A percentile compares a stretch with the other conserved stretches of the same genome.
phyloP scores from a whole-genome alignment of 805 yeast genomes.

The Candida ipomoeae region DNA sequence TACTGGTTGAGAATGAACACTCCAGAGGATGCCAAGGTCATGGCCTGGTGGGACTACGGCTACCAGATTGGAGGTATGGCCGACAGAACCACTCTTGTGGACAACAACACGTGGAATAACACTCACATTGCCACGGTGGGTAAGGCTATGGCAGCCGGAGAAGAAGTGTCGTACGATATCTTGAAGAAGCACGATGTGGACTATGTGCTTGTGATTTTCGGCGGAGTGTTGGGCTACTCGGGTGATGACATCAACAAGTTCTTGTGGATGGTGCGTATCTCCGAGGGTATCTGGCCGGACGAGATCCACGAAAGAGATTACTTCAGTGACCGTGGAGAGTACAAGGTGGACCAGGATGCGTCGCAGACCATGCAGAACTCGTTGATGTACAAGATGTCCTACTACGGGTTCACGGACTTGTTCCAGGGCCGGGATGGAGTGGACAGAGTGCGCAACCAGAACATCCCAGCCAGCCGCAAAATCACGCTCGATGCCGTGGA shows the following conservation, averaged over 20 bases:
- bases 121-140: slow-evolving; percentile 99
- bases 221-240: slow-evolving; percentile 87
- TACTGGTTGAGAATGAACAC: slow-evolving; percentile 99
- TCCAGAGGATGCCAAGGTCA: slow-evolving; percentile 88
- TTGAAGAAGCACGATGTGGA: slow-evolving; percentile 91
- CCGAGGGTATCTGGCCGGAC: slow-evolving; percentile 99
- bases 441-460: slow-evolving; percentile 89
- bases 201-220: slow-evolving; percentile 88
- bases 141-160: slow-evolving; percentile 90
- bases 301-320: slow-evolving; percentile 82
- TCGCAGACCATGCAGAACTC: slow-evolving; percentile 83
- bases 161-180: slow-evolving; percentile 83
- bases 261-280: slow-evolving; percentile 97
- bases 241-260: slow-evolving; percentile 97
- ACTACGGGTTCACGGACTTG: slow-evolving; percentile 76
- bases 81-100: slow-evolving; percentile 96
- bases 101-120: slow-evolving; percentile 98
- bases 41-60: slow-evolving; percentile 99
- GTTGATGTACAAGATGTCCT: slow-evolving; percentile 91
- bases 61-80: slow-evolving; percentile 99
- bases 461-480: slow-evolving; percentile 48
- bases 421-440: slow-evolving; percentile 56
- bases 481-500: slow-evolving; percentile 70
- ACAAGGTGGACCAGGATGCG: slow-evolving; percentile 78
- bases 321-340: slow-evolving; percentile 84